Evolutionary conservation across 306 rosid genomes (phyloP), one percentile per base, ranked within the genome.

Genomic region (Ammopiptanthus mongolicus): DNA sequence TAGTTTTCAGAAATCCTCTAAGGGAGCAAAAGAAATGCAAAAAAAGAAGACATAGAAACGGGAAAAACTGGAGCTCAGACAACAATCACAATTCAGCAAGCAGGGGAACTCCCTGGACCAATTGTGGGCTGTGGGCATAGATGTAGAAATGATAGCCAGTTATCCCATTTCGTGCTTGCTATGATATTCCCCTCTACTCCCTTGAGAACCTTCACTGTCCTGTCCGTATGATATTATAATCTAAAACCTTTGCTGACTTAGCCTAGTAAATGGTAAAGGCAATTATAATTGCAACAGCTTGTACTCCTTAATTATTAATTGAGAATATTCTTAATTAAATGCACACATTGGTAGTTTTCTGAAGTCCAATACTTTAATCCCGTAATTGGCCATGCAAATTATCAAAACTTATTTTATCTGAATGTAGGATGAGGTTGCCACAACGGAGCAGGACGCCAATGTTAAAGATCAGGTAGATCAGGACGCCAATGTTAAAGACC

Each of bases 341-440:
- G 71, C 52, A 48, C 29, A 8, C 11, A 12, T 29, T 47, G 5
- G 9, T 19, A 15, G 15, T 44, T 60, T 50, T 70, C 39, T 14
- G 21, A 28, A 65, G 66, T 58, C 64, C 64, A 17, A 5, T 33
- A 23, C 59, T 63, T 41, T 50, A 22, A 34, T 74, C 19, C 18
- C 31, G 10, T 55, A 46, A 42, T 3, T 75, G 47, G 10, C 34
- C 11, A 8, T 58, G 57, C 79, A 33, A 13, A 65, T 41, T 53
- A 37, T 28, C 57, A 39, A 13, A 22, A 67, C 63, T 67, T 61
- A 29, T 55, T 66, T 48, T 64, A 31, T 70, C 69, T 77, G 69
- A 46, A 68, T 70, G 75, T 82, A 91, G 98, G 86, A 81, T 57
- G 90, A 75, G 78, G 80, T 47, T 33, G 72, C 76, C 23, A 82